Evolutionary conservation across 1,284 basidiomycete species (phyloP).

Genomic region (Cryptococcus deneoformans): DNA sequence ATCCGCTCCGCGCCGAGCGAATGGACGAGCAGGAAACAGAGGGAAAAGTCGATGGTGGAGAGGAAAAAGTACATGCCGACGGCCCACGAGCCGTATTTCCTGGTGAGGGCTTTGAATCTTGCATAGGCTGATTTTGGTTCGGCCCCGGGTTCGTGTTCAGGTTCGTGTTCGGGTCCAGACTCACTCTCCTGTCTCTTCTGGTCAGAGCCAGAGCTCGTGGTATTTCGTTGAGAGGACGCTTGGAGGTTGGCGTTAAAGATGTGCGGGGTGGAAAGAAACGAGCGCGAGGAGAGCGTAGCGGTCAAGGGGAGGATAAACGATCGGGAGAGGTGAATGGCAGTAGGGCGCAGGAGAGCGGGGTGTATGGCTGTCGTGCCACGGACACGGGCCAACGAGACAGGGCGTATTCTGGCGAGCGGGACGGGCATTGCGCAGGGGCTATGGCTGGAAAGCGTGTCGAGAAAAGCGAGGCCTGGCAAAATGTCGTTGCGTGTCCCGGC

Average conservation of each 20-base stretch:
- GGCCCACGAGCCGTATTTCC: conserved; percentile 90
- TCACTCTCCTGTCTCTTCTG: not conserved
- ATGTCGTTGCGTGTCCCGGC: not conserved
- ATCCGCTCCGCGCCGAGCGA: conserved; percentile 88
- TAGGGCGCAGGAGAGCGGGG: no score
- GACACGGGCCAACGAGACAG: not conserved
- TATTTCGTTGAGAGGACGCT: not conserved
- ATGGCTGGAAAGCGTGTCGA: not conserved
- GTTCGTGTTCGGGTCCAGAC: conserved; percentile 19
- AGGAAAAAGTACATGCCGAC: conserved; percentile 78
- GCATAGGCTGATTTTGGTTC: conserved; percentile 28
- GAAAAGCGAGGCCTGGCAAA: not conserved
- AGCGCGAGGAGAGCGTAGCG: not conserved
- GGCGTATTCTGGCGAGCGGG: not conserved
- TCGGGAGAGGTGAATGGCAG: not conserved
- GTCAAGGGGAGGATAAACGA: not conserved
- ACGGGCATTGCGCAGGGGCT: not conserved
- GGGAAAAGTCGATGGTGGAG: conserved; percentile 69
- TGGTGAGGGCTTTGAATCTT: conserved; percentile 79
- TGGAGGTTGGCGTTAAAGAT: no score
- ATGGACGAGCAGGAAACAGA: conserved; percentile 81
- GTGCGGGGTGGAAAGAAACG: no score
- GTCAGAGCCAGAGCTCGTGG: not conserved
- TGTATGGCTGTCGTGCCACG: not conserved
- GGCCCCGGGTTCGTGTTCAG: not conserved